A percentile compares a stretch with the other conserved stretches of the same genome.
Evolutionary conservation across 2,329 filamentous ascomycete genomes (phyloP).

Genomic region (Claviceps maximensis): DNA sequence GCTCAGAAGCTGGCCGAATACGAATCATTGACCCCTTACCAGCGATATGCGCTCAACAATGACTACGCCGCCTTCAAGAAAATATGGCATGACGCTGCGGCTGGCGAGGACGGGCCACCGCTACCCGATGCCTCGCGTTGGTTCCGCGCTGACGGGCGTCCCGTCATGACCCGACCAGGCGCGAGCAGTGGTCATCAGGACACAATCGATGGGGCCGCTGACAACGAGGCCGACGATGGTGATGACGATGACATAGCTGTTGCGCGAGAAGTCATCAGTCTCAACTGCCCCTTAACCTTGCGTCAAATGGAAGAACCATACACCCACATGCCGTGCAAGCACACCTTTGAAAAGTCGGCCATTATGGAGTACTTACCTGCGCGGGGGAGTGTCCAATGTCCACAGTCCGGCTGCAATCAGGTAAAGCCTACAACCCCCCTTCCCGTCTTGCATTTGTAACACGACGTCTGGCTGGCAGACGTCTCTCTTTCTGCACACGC

Average conservation of each 20-base stretch:
- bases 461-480: background rate
- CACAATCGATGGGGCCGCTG: background rate
- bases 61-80: constrained; percentile 48
- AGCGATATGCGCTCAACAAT: constrained; percentile 42
- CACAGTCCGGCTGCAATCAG: constrained; percentile 49
- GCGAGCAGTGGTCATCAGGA: background rate
- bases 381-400: constrained; percentile 39
- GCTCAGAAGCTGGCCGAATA: constrained; percentile 29
- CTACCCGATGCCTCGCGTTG: constrained; percentile 40
- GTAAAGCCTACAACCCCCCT: constrained; percentile 21
- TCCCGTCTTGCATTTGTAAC: background rate
- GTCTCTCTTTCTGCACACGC: background rate
- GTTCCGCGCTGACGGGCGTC: constrained; percentile 35
- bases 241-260: constrained; percentile 59
- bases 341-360: constrained; percentile 55
- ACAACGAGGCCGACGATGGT: constrained; percentile 27
- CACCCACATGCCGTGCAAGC: constrained; percentile 53
- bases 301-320: constrained; percentile 51
- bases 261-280: constrained; percentile 47
- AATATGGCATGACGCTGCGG: constrained; percentile 40
- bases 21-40: constrained; percentile 23
- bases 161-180: constrained; percentile 20
- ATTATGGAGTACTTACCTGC: constrained; percentile 43
- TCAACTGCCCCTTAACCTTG: constrained; percentile 58
- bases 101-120: constrained; percentile 33